A percentile compares a stretch with the other conserved stretches of the same genome.
phyloP scores from a whole-genome alignment of 495 filamentous ascomycete genomes.

The Aspergillus funiculosus region DNA sequence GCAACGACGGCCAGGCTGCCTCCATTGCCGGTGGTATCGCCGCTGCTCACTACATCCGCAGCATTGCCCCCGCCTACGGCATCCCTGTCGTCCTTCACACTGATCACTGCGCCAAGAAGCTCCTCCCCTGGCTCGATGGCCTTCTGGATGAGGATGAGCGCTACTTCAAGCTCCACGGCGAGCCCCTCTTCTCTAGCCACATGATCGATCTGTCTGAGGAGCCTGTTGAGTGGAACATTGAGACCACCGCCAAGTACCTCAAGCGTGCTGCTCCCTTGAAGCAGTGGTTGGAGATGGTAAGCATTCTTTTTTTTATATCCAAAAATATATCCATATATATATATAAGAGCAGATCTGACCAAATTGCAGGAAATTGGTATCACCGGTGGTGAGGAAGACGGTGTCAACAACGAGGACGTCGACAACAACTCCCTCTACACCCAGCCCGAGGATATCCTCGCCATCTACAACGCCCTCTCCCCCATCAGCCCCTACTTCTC shows the following conservation, averaged over 20 bases:
- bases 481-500: constrained; percentile 90
- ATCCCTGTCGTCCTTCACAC: constrained; percentile 90
- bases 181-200: constrained; percentile 90
- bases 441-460: constrained; percentile 89
- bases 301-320: constrained; percentile 10
- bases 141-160: constrained; percentile 88
- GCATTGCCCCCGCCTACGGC: constrained; percentile 79
- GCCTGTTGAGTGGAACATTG: constrained; percentile 79
- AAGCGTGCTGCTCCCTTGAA: constrained; percentile 91
- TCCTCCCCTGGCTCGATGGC: constrained; percentile 92
- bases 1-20: constrained; percentile 78
- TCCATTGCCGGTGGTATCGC: constrained; percentile 84
- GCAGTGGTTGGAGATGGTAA: constrained; percentile 98
- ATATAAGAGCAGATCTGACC: too few species aligned
- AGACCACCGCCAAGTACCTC: constrained; percentile 83
- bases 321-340: not conserved
- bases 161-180: constrained; percentile 86
- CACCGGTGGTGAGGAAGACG: constrained; percentile 94
- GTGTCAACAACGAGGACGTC: constrained; percentile 63
- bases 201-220: constrained; percentile 98
- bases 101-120: constrained; percentile 92
- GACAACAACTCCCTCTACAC: constrained; percentile 98
- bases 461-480: constrained; percentile 75
- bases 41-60: constrained; percentile 88
- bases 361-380: constrained; percentile 70